A percentile compares a stretch with the other conserved stretches of the same genome.
Evolutionary conservation across 2,329 filamentous ascomycete species (phyloP).

Genomic region (Blastomyces percursus): DNA sequence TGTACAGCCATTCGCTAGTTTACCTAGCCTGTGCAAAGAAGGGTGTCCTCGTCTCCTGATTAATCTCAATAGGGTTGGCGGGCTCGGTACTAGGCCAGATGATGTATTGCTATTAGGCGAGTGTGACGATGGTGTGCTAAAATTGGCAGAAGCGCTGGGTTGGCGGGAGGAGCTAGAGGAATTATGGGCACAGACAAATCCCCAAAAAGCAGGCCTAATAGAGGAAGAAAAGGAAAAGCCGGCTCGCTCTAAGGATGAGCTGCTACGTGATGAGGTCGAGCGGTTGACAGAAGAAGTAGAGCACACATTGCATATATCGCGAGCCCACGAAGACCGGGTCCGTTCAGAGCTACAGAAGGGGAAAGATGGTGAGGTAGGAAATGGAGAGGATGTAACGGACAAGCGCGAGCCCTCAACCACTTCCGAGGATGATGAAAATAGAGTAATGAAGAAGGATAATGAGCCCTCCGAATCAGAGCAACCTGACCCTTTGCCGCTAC

Average conservation of each 20-base stretch:
- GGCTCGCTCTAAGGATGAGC: conserved; percentile 43
- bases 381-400: neutral
- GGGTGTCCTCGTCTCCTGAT: conserved; percentile 68
- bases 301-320: conserved; percentile 41
- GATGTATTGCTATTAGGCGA: conserved; percentile 76
- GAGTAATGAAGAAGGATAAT: neutral
- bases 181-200: conserved; percentile 59
- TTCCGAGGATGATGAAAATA: neutral
- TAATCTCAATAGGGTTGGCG: conserved; percentile 75
- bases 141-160: conserved; percentile 66
- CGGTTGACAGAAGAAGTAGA: conserved; percentile 50
- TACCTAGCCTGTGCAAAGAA: conserved; percentile 55
- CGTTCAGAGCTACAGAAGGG: conserved; percentile 19
- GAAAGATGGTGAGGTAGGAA: neutral
- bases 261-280: conserved; percentile 46
- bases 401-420: neutral
- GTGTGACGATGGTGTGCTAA: conserved; percentile 71
- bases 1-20: conserved; percentile 78
- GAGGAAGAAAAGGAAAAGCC: conserved; percentile 23
- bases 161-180: conserved; percentile 76
- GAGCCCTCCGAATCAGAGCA: neutral
- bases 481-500: neutral
- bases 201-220: conserved; percentile 46
- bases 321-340: conserved; percentile 35
- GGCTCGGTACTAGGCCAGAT: conserved; percentile 63